Conservation (phyloP, 208 protist genomes). For the Acanthamoeba healyi region DNA sequence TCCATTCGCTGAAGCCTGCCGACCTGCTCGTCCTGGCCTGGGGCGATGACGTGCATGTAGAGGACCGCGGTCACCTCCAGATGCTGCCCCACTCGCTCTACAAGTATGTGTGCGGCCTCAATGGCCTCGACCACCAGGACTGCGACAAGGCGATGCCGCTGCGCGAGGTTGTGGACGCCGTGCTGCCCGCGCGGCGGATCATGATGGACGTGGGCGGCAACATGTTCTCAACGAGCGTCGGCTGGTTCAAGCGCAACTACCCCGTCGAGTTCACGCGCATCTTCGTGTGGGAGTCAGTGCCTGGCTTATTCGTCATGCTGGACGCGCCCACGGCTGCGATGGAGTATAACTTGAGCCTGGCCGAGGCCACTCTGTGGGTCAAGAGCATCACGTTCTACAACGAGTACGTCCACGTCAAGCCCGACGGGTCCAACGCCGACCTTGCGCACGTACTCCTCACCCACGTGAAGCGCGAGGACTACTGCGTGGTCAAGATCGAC, state of each 20-base stretch:
- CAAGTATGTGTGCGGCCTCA: background rate
- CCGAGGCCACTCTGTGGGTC: background rate
- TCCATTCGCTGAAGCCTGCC: no score
- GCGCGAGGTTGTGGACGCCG: background rate
- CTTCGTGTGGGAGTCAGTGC: background rate
- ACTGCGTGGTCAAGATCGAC: background rate
- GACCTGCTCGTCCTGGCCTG: no score
- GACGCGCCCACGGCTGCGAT: background rate
- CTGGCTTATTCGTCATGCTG: background rate
- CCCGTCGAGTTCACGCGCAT: background rate
- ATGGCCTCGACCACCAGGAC: background rate
- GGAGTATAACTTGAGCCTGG: background rate
- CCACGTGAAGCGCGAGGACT: background rate
- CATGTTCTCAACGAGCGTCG: background rate
- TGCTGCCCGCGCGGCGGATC: background rate
- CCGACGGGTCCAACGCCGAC: background rate
- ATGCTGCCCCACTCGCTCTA: background rate
- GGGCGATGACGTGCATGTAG: no score
- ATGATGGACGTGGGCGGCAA: background rate
- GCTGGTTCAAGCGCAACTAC: background rate
- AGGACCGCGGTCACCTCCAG: background rate
- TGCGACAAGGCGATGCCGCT: background rate
- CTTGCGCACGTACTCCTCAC: background rate
- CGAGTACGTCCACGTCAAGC: background rate
- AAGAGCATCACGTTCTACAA: background rate